Evolutionary conservation across 139 green algal genomes (phyloP).

Genomic region (Trebouxia sp.): DNA sequence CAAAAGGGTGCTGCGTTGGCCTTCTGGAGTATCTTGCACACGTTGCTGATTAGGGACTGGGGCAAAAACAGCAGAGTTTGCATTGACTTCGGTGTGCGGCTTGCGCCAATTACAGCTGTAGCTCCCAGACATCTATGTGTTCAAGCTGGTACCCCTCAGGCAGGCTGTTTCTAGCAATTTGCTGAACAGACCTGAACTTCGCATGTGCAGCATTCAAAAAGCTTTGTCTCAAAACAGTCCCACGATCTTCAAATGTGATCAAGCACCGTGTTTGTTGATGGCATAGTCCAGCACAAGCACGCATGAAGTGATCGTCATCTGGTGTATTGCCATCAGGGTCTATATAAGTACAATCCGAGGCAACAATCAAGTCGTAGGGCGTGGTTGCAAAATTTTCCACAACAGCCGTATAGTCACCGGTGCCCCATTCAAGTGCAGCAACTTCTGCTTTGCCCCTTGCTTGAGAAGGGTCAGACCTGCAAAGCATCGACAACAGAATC

Average conservation of each 20-base stretch:
- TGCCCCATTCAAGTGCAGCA: constrained; percentile 75
- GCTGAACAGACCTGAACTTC: constrained; percentile 4
- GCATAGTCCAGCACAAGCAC: constrained; percentile 46
- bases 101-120: background rate
- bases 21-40: too few species aligned
- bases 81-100: too few species aligned
- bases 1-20: too few species aligned
- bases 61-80: too few species aligned
- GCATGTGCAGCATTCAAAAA: constrained; percentile 16
- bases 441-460: constrained; percentile 62
- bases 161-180: background rate
- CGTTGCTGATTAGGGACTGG: too few species aligned
- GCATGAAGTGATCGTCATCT: constrained; percentile 47
- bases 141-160: background rate
- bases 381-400: constrained; percentile 16
- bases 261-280: constrained; percentile 32
- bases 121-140: constrained; percentile 23
- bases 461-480: background rate
- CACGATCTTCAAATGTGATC: constrained; percentile 40
- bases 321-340: constrained; percentile 48
- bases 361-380: constrained; percentile 74
- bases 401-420: constrained; percentile 30
- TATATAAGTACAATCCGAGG: constrained; percentile 83
- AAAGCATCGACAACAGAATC: too few species aligned
- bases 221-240: background rate